phyloP scores from a whole-genome alignment of 1,284 basidiomycete species.

The Pseudozyma flocculosa region DNA sequence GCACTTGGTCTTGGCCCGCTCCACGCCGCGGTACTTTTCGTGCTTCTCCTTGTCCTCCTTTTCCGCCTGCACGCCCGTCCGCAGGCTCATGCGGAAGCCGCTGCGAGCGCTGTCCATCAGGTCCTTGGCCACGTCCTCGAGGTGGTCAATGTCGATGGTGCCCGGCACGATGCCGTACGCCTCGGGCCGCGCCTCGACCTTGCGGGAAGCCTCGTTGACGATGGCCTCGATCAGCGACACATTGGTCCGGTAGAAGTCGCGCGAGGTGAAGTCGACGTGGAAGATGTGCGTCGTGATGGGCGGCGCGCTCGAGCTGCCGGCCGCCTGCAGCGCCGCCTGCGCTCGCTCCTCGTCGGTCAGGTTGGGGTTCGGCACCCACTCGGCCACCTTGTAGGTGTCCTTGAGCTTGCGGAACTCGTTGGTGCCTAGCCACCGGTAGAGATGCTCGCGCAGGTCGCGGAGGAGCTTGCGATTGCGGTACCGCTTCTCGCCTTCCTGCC shows the following conservation, averaged over 20 bases:
- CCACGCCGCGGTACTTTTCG: slow-evolving; percentile 37
- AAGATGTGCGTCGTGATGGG: slow-evolving; percentile 40
- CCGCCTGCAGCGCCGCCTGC: not conserved
- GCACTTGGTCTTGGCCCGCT: slow-evolving; percentile 36
- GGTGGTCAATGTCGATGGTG: slow-evolving; percentile 30
- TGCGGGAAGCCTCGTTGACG: slow-evolving; percentile 23
- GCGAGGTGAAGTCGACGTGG: slow-evolving; percentile 33
- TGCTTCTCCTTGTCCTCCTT: slow-evolving; percentile 45
- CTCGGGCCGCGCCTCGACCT: slow-evolving; percentile 36
- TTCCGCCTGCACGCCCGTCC: slow-evolving; percentile 33
- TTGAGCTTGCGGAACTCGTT: slow-evolving; percentile 41
- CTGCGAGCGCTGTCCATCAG: slow-evolving; percentile 39
- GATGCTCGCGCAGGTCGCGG: slow-evolving; percentile 37
- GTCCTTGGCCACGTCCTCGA: slow-evolving; percentile 45
- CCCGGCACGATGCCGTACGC: slow-evolving; percentile 39
- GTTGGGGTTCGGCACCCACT: slow-evolving; percentile 36
- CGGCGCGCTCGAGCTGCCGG: slow-evolving; percentile 4
- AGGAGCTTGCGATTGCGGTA: slow-evolving; percentile 43
- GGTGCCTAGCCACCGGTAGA: slow-evolving; percentile 41
- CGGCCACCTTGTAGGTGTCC: slow-evolving; percentile 35
- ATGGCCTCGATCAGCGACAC: slow-evolving; percentile 38
- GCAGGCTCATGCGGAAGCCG: slow-evolving; percentile 38
- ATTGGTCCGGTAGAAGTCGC: slow-evolving; percentile 40
- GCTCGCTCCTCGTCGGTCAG: slow-evolving; percentile 31
- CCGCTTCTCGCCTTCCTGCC: slow-evolving; percentile 39